These are phyloP conservation scores for Nakazawaea anatomiae DNA, from an alignment of 805 yeast genomes.

Conservation along the genomic window DNA sequence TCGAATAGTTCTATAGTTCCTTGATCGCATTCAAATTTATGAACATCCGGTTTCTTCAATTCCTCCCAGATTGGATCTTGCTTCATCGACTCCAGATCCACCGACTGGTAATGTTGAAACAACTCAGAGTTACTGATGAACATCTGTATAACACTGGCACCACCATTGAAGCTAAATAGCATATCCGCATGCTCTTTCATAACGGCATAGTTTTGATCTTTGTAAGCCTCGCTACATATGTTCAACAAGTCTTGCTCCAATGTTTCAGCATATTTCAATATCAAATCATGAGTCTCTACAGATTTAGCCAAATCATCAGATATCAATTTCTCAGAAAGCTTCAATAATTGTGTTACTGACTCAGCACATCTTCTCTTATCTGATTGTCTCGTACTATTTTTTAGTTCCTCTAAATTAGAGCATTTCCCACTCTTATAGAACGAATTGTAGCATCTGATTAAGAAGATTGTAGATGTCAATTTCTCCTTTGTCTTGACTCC, in stretches of 20 bases:
- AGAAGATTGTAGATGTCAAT: constrained; percentile 62
- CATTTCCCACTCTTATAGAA: constrained; percentile 54
- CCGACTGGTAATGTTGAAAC: constrained; percentile 46
- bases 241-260: constrained; percentile 70
- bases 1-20: constrained; percentile 47
- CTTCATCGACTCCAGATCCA: constrained; percentile 23
- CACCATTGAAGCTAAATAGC: constrained; percentile 77
- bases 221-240: constrained; percentile 70
- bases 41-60: constrained; percentile 53
- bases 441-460: constrained; percentile 71
- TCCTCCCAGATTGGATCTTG: constrained; percentile 52
- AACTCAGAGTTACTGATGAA: constrained; percentile 77
- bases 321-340: constrained; percentile 59
- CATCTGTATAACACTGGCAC: constrained; percentile 72
- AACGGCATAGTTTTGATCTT: constrained; percentile 56
- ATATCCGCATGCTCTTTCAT: constrained; percentile 76
- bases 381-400: constrained; percentile 36
- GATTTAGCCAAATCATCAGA: constrained; percentile 44
- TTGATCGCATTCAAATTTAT: constrained; percentile 42
- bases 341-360: constrained; percentile 57
- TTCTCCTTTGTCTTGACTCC: constrained; percentile 70
- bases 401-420: constrained; percentile 47
- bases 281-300: constrained; percentile 29
- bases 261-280: constrained; percentile 67
- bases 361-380: constrained; percentile 66